A percentile compares a stretch with the other conserved stretches of the same genome.
Conservation (phyloP, 2,329 filamentous ascomycete genomes). For the Geosmithia flava region DNA sequence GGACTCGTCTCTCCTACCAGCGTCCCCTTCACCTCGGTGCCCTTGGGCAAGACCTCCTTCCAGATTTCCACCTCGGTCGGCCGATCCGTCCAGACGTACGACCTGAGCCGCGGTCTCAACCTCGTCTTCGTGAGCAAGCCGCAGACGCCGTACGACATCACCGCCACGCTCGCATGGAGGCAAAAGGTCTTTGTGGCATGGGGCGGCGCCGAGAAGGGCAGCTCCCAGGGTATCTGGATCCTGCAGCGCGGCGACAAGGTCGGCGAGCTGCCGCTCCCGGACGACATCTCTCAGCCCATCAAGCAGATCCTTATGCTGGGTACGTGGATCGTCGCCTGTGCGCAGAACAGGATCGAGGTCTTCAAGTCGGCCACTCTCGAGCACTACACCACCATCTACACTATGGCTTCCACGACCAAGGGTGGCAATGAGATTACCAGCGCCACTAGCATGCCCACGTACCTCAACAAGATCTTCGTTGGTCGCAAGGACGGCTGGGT, state of each 20-base stretch:
- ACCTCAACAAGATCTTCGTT: slow-evolving; percentile 89
- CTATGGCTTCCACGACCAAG: slow-evolving; percentile 35
- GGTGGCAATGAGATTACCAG: slow-evolving; percentile 61
- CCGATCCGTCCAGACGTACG: slow-evolving; percentile 86
- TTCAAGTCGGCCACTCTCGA: slow-evolving; percentile 79
- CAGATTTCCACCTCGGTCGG: slow-evolving; percentile 95
- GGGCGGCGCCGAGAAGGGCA: slow-evolving; percentile 46
- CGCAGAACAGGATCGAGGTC: slow-evolving; percentile 65
- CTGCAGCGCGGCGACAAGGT: slow-evolving; percentile 85
- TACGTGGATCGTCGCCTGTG: slow-evolving; percentile 79
- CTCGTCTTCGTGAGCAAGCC: slow-evolving; percentile 89
- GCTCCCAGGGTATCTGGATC: slow-evolving; percentile 66
- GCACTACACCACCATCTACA: slow-evolving; percentile 77
- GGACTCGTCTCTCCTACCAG: slow-evolving; percentile 83
- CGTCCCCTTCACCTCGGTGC: slow-evolving; percentile 81
- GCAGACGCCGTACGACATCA: slow-evolving; percentile 76
- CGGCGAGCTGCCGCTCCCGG: slow-evolving; percentile 58
- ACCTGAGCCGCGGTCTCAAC: slow-evolving; percentile 78
- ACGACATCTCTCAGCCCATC: slow-evolving; percentile 56
- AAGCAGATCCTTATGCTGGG: slow-evolving; percentile 73
- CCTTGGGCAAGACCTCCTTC: slow-evolving; percentile 87
- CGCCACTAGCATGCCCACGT: slow-evolving; percentile 83
- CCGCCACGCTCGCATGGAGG: slow-evolving; percentile 78
- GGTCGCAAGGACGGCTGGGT: slow-evolving; percentile 79
- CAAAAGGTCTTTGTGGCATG: slow-evolving; percentile 82